Base-by-base conservation (phyloP, 805 yeast species). In the Saccharomycopsis sp. region DNA sequence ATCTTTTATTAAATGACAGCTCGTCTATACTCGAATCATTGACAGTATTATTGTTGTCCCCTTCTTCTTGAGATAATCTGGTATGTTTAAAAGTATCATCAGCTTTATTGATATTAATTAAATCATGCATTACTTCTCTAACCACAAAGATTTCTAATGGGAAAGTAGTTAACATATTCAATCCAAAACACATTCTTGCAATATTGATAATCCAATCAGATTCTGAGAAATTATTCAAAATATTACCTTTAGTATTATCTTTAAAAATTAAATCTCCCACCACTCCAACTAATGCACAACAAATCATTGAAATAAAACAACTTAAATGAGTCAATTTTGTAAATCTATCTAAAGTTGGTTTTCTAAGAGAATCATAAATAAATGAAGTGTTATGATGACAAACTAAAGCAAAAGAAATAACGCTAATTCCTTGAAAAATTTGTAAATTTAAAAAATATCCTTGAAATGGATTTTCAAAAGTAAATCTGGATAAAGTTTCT, bases 321-420 rank as follows among this genome's bases (percentile, higher is more conserved):
- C 94, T 81, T 48, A 82, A 70, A 56, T 89, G 97, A 1, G 95
- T 87, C 20, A 88, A 70, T 31, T 61, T 66, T 32, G 83, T 69
- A 55, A 88, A 88, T 46, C 88, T 67, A 47, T 76, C 78, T 49
- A 86, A 55, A 3, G 94, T 76, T 4, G 95, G 89, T 17, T 72
- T 72, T 48, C 70, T 72, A 53, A 89, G 69, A 0, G 96, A 85
- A 54, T 84, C 85, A 62, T 79, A 88, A 33, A 88, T 89, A 53
- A 88, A 81, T 21, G 89, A 74, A 0, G 96, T 86, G 56, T 88
- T 88, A 58, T 88, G 97, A 55, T 88, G 97, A 55, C 97, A 88
- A 3, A 88, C 96, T 49, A 89, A 69, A 2, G 97, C 97, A 63
- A 88, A 88, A 1, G 96, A 86, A 25, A 88, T 85, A 37, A 88